These are phyloP conservation scores for Galerina sulciceps DNA, from an alignment of 768 basidiomycete genomes.

Conservation along the genomic window DNA sequence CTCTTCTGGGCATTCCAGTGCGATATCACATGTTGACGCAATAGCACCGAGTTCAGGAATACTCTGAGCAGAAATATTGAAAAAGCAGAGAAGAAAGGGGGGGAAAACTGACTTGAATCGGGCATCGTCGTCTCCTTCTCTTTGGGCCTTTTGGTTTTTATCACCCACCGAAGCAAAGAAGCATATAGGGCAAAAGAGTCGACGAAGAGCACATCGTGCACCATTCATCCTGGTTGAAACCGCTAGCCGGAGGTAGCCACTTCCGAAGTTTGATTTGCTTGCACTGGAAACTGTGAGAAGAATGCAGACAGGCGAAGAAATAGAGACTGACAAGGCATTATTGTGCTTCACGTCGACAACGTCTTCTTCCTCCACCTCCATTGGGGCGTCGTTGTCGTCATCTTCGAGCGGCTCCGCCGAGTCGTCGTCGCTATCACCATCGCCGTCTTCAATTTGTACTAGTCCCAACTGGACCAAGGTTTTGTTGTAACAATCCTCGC, in stretches of 20 bases:
- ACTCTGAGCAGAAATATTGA: not conserved
- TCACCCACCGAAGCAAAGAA: not conserved
- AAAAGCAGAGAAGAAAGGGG: not conserved
- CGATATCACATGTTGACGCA: not conserved
- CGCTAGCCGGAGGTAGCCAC: not conserved
- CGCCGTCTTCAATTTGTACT: not conserved
- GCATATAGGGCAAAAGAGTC: not conserved
- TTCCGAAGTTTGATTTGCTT: not conserved
- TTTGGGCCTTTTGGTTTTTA: not conserved
- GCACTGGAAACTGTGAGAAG: not conserved
- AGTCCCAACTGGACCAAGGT: not conserved
- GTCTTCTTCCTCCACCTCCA: not conserved
- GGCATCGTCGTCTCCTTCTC: not conserved
- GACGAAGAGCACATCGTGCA: not conserved
- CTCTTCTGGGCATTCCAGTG: not conserved
- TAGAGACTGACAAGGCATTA: not conserved
- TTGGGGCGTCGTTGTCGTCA: too few relatives aligned
- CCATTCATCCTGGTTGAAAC: not conserved
- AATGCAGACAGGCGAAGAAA: not conserved
- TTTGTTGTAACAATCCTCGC: not conserved
- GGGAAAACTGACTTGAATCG: not conserved
- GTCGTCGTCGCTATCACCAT: not conserved
- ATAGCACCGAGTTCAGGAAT: not conserved
- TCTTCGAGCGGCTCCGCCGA: too few relatives aligned
- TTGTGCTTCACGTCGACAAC: not conserved